These are phyloP conservation scores for Talaromyces sp. DNA, from an alignment of 2,329 filamentous ascomycete species.

Conservation along the genomic window DNA sequence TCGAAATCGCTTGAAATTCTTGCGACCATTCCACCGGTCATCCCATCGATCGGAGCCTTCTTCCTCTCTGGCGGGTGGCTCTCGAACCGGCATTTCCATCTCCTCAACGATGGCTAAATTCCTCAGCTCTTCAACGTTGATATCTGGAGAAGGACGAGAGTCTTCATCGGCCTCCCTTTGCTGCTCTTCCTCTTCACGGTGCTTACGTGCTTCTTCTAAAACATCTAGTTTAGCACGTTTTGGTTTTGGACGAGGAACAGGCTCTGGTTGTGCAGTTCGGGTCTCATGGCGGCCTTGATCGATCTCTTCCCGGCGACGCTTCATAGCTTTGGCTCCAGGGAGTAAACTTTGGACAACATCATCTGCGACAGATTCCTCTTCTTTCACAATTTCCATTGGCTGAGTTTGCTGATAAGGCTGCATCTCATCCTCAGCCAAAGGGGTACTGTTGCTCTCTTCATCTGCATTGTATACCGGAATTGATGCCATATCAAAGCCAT, in stretches of 20 bases:
- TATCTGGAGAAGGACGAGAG: constrained; percentile 54
- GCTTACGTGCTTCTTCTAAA: constrained; percentile 62
- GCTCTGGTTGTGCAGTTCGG: constrained; percentile 22
- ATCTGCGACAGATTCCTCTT: constrained; percentile 41
- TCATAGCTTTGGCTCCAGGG: constrained; percentile 75
- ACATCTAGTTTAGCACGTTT: constrained; percentile 68
- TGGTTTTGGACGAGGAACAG: constrained; percentile 41
- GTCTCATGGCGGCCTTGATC: constrained; percentile 51
- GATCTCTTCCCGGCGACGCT: constrained; percentile 71
- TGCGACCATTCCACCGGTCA: constrained; percentile 86
- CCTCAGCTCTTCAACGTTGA: constrained; percentile 73
- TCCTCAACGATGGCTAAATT: constrained; percentile 76
- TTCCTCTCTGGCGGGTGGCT: constrained; percentile 34
- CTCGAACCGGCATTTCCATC: constrained; percentile 62
- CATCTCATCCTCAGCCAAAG: constrained; percentile 24
- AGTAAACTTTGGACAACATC: constrained; percentile 73
- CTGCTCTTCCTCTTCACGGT: constrained; percentile 60
- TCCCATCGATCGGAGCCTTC: constrained; percentile 72
- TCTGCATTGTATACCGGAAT: constrained; percentile 40
- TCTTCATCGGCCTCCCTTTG: constrained; percentile 52
- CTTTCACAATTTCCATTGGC: constrained; percentile 28
- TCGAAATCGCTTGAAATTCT: constrained; percentile 90
- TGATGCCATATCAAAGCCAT: constrained; percentile 54
- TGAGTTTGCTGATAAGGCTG: constrained; percentile 29
- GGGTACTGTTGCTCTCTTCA: constrained; percentile 16